Base-by-base conservation (phyloP, 164 flowering plant genomes). In the Annona squamosa region DNA sequence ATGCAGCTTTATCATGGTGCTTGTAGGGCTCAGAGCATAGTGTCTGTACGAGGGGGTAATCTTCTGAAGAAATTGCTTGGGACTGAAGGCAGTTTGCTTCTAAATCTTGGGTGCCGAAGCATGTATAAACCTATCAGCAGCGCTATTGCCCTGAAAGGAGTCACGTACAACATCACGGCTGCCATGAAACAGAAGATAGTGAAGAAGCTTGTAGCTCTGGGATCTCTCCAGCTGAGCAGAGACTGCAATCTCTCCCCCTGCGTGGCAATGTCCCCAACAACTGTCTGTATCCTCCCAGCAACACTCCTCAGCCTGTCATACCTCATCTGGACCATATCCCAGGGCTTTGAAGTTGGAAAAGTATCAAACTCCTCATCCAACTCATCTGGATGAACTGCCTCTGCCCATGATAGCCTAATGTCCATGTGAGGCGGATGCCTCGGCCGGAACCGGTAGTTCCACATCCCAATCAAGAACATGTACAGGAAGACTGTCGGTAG, bases 21-120 rank as follows among this genome's bases (percentile, higher is more conserved):
- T 68, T 13, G 7, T 4, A 57, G 17, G 48, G 46, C 45, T 84
- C 80, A 88, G 43, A 88, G 79, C 86, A 88, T 61, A 72, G 88
- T 78, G 72, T 88, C 93, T 5, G 84, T 79, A 48, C 82, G 77
- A 62, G 90, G 84, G 0, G 91, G 85, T 82, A 89, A 75, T 81
- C 89, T 82, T 83, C 78, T 87, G 86, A 88, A 89, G 87, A 88
- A 88, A 71, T 88, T 89, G 85, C 83, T 83, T 19, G 93, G 91
- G 18, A 86, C 85, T 3, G 90, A 84, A 18, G 93, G 93, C 70
- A 88, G 64, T 82, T 88, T 89, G 87, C 88, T 86, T 9, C 90
- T 73, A 68, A 85, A 88, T 81, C 85, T 82, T 0, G 93, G 93
- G 73, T 89, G 93, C 46, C 93, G 77, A 43, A 90, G 76, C 72